Evolutionary conservation across 1,284 basidiomycete species (phyloP).

Genomic region (Ustilago lituana): DNA sequence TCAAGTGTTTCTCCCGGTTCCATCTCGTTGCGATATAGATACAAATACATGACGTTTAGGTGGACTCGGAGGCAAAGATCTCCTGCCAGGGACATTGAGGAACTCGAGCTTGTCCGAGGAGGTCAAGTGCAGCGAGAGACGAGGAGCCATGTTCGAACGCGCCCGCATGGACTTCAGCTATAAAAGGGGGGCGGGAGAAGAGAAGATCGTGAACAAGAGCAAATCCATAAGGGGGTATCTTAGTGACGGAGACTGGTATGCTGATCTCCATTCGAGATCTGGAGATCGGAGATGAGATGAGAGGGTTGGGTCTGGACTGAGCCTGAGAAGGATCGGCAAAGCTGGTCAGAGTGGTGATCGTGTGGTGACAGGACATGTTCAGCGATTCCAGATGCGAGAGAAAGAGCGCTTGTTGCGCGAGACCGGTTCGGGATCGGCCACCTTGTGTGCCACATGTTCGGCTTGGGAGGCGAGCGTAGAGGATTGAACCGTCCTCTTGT

Average conservation of each 20-base stretch:
- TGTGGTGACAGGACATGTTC: no score
- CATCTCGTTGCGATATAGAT: neutral
- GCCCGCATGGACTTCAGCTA: no score
- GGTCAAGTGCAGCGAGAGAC: no score
- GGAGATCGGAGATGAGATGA: neutral
- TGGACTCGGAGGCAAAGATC: no score
- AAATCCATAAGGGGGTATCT: slow-evolving; percentile 9
- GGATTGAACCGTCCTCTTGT: slow-evolving; percentile 2
- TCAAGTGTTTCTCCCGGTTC: no score
- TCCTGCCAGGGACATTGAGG: no score
- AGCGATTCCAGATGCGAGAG: slow-evolving; percentile 27
- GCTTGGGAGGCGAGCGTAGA: neutral
- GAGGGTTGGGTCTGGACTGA: neutral
- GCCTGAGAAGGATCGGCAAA: no score
- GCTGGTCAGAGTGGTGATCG: no score
- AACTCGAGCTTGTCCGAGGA: no score
- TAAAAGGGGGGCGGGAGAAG: neutral
- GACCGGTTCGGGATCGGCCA: slow-evolving; percentile 2
- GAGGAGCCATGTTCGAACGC: no score
- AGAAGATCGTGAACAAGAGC: neutral
- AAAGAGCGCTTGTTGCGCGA: slow-evolving; percentile 12
- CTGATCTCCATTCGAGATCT: neutral
- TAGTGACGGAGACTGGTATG: slow-evolving; percentile 8
- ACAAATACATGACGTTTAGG: no score
- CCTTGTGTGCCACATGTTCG: slow-evolving; percentile 1